Evolutionary conservation across 306 rosid species (phyloP), one percentile per base, ranked within the genome.

Genomic region (Prunus davidiana): DNA sequence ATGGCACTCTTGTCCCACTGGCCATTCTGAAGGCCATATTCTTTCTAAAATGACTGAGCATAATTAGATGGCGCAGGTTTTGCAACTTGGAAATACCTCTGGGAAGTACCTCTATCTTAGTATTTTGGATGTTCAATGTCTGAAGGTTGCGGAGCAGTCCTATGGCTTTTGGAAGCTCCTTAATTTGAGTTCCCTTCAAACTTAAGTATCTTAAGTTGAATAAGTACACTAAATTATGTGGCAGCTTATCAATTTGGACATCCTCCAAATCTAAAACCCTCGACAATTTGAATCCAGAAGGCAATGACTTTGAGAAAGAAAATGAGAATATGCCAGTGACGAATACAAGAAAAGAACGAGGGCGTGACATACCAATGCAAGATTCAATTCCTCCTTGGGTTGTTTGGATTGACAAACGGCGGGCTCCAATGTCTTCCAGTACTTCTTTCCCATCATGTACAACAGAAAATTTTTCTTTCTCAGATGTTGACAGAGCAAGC

Each of bases 161-260:
- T 18, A 81, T 81, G 50, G 81, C 71, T 27, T 76, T 60, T 14
- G 81, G 81, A 22, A 81, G 80, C 49, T 76, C 49, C 51, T 18
- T 45, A 52, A 70, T 34, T 15, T 9, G 15, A 41, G 84, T 70
- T 51, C 47, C 41, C 25, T 20, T 65, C 62, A 76, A 51, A 32
- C 46, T 81, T 15, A 81, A 9, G 16, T 70, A 76, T 54, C 76
- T 69, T 13, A 76, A 64, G 32, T 81, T 76, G 77, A 79, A 72
- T 28, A 79, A 55, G 34, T 45, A 34, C 66, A 12, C 49, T 2
- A 64, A 2, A 6, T 72, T 73, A 16, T 54, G 14, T 2, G 78
- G 78, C 30, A 79, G 14, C 12, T 28, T 52, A 6, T 43, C n/a
- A 57, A 79, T 72, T 9, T 63, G 68, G 3, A 2, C 25, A 45